phyloP scores from a whole-genome alignment of 1,284 basidiomycete species.

The Binderoboletus segoi region DNA sequence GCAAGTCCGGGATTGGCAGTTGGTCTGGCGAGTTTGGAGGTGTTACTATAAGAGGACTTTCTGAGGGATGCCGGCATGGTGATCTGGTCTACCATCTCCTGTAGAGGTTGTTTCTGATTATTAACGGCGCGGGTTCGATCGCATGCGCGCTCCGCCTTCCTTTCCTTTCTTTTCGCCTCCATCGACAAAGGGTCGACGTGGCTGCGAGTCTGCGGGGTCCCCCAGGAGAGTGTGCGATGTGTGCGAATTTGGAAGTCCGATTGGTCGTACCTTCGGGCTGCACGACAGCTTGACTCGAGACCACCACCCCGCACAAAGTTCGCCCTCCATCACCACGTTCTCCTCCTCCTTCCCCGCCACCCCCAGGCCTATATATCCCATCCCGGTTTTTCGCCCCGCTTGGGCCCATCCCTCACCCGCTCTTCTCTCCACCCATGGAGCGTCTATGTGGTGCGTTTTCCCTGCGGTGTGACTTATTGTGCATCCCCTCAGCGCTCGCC shows the following conservation, averaged over 20 bases:
- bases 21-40: conserved; percentile 87
- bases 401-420: background rate
- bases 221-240: conserved; percentile 29
- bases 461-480: conserved; percentile 15
- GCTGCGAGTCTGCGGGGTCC: conserved; percentile 37
- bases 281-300: conserved; percentile 37
- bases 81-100: conserved; percentile 16
- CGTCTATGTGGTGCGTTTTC: conserved; percentile 59
- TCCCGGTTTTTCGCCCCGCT: conserved; percentile 4
- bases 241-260: conserved; percentile 45
- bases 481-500: conserved; percentile 19
- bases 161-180: background rate
- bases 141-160: background rate
- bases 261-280: conserved; percentile 32
- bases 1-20: conserved; percentile 78
- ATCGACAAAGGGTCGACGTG: conserved; percentile 12
- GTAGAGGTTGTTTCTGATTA: conserved; percentile 4
- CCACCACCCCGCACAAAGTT: conserved; percentile 39
- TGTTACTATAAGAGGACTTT: conserved; percentile 63
- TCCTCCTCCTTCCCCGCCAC: background rate
- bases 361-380: background rate
- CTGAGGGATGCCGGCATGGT: conserved; percentile 43
- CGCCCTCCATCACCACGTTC: conserved; percentile 3
- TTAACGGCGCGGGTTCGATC: background rate
- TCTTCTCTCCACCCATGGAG: conserved; percentile 47